Conservation (phyloP, 768 basidiomycete genomes). For the Phaeolepiota aurea region DNA sequence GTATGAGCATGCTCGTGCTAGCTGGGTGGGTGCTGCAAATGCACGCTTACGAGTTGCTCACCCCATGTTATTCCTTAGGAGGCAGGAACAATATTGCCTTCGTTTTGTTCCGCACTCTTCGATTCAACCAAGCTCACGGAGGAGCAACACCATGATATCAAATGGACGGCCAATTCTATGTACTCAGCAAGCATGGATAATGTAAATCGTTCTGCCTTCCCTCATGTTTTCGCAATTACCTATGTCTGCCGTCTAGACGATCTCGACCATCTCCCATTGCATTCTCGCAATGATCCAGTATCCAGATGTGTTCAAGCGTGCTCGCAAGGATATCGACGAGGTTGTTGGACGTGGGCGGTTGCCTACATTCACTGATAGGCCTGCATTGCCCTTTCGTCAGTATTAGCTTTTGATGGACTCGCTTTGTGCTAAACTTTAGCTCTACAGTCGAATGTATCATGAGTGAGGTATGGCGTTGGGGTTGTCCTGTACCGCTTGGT, state of each 20-base stretch:
- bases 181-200: slow-evolving; percentile 10
- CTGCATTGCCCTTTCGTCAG: slow-evolving; percentile 12
- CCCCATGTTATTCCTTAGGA: background rate
- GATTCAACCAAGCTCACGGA: background rate
- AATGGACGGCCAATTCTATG: background rate
- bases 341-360: slow-evolving; percentile 20
- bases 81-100: background rate
- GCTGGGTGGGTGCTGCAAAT: slow-evolving; percentile 18
- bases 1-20: slow-evolving; percentile 8
- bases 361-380: slow-evolving; percentile 18
- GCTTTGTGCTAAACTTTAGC: too few species aligned
- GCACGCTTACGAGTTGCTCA: slow-evolving; percentile 12
- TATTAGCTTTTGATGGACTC: too few species aligned
- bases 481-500: too few species aligned
- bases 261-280: slow-evolving; percentile 13
- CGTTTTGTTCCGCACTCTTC: background rate
- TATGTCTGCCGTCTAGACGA: slow-evolving; percentile 10
- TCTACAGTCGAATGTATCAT: too few species aligned
- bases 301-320: slow-evolving; percentile 17
- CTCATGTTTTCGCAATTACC: slow-evolving; percentile 1
- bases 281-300: slow-evolving; percentile 16
- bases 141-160: background rate
- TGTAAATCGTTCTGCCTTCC: slow-evolving; percentile 1
- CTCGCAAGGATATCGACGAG: slow-evolving; percentile 24
- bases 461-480: too few species aligned